phyloP scores from a whole-genome alignment of 2,329 filamentous ascomycete genomes.

The Fusarium penzigii region DNA sequence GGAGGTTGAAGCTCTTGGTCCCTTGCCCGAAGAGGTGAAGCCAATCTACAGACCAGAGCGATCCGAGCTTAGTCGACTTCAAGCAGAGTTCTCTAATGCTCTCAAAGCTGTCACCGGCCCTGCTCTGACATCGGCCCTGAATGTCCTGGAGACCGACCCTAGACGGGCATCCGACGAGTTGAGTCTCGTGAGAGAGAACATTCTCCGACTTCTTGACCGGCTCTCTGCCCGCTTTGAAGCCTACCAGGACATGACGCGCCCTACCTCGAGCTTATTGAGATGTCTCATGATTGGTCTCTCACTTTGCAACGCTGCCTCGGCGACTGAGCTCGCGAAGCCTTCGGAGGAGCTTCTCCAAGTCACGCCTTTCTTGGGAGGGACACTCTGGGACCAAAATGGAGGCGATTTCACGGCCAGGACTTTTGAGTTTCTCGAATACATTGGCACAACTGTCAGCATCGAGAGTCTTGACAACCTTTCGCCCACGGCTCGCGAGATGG shows the following conservation, averaged over 20 bases:
- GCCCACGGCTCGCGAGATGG: slow-evolving; percentile 46
- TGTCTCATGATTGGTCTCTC: slow-evolving; percentile 76
- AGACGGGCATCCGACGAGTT: slow-evolving; percentile 39
- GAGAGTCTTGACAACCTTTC: slow-evolving; percentile 48
- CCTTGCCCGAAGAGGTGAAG: slow-evolving; percentile 62
- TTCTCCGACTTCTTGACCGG: slow-evolving; percentile 70
- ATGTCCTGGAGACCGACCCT: slow-evolving; percentile 24
- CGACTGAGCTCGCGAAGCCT: slow-evolving; percentile 40
- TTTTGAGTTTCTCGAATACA: slow-evolving; percentile 47
- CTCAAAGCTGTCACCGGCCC: slow-evolving; percentile 62
- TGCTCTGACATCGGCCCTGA: slow-evolving; percentile 41
- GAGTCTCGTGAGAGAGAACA: slow-evolving; percentile 53
- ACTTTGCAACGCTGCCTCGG: slow-evolving; percentile 50
- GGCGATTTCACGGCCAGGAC: slow-evolving; percentile 25
- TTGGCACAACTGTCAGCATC: slow-evolving; percentile 41
- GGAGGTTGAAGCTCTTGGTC: slow-evolving; percentile 65
- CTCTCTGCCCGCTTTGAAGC: slow-evolving; percentile 70
- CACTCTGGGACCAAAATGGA: slow-evolving; percentile 30
- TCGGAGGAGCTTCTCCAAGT: slow-evolving; percentile 43
- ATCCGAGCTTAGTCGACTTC: slow-evolving; percentile 70
- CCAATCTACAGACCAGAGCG: slow-evolving; percentile 70
- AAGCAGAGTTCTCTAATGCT: slow-evolving; percentile 80
- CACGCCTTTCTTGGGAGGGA: slow-evolving; percentile 59
- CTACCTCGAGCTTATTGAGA: slow-evolving; percentile 75
- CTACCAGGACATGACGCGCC: slow-evolving; percentile 83